Conservation (phyloP, 495 filamentous ascomycete species). For the Ramalina intermedia region DNA sequence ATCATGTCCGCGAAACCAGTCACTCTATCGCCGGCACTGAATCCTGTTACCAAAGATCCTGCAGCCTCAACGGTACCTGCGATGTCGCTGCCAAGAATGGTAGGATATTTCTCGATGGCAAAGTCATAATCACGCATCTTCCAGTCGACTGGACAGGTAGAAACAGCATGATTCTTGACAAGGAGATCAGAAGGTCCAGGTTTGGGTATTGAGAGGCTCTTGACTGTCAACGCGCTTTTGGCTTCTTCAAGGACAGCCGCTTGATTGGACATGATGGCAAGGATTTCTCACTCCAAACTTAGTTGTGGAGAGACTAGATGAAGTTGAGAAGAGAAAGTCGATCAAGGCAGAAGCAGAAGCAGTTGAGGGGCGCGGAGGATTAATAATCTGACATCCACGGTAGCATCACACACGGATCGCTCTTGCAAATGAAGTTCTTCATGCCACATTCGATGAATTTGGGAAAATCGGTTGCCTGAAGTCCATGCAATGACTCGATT, state of each 20-base stretch:
- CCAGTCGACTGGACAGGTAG: slow-evolving; percentile 26
- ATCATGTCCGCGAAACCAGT: slow-evolving; percentile 16
- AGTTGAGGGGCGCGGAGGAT: no score
- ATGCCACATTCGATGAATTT: no score
- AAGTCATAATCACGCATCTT: slow-evolving; percentile 15
- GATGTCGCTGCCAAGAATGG: slow-evolving; percentile 27
- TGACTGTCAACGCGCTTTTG: slow-evolving; percentile 8
- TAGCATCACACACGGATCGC: no score
- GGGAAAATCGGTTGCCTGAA: no score
- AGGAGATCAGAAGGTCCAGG: slow-evolving; percentile 23
- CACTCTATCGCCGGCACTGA: slow-evolving; percentile 33
- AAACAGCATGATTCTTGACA: slow-evolving; percentile 23
- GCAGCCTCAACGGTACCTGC: slow-evolving; percentile 30
- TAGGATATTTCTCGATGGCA: slow-evolving; percentile 20
- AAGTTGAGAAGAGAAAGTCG: not conserved
- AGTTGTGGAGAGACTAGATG: not conserved
- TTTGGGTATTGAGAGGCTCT: slow-evolving; percentile 16
- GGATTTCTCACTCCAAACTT: not conserved
- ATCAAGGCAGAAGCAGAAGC: no score
- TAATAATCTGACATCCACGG: no score
- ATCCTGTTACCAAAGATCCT: slow-evolving; percentile 23
- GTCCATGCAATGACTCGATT: no score
- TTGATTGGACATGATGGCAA: slow-evolving; percentile 12
- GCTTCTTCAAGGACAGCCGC: slow-evolving; percentile 10
- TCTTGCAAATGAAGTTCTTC: no score